Conservation (phyloP, 1,139 yeast species). For the Pichia sp. region DNA sequence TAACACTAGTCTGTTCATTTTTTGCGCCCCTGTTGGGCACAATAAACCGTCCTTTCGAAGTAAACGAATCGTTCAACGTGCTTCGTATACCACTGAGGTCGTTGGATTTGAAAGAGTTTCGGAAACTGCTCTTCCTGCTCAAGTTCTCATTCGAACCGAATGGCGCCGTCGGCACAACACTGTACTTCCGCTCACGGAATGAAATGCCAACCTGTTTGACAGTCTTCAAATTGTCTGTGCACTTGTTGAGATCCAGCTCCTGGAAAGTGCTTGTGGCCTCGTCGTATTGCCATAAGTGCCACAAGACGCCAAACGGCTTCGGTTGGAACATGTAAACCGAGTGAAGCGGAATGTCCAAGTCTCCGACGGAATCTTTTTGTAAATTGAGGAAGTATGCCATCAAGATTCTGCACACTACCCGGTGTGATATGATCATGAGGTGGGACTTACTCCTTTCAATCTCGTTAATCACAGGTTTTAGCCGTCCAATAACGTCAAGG, state of each 20-base stretch:
- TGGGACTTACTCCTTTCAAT: conserved; percentile 90
- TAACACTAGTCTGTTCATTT: not conserved
- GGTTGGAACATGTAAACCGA: conserved; percentile 86
- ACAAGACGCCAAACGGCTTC: conserved; percentile 92
- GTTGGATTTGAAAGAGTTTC: conserved; percentile 3
- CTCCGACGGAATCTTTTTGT: conserved; percentile 79
- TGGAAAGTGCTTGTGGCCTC: conserved; percentile 75
- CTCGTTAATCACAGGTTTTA: conserved; percentile 87
- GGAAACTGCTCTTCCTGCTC: conserved; percentile 12
- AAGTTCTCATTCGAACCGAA: not conserved
- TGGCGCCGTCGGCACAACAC: conserved; percentile 74
- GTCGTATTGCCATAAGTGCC: conserved; percentile 83
- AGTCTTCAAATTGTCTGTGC: conserved; percentile 44
- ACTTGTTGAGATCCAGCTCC: conserved; percentile 64
- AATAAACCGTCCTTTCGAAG: not conserved
- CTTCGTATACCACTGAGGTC: conserved; percentile 1
- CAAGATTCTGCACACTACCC: conserved; percentile 85
- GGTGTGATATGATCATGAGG: conserved; percentile 75
- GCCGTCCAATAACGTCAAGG: conserved; percentile 83
- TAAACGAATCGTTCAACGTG: not conserved
- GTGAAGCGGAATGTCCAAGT: conserved; percentile 88
- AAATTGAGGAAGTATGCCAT: conserved; percentile 86
- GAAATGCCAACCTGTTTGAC: conserved; percentile 64
- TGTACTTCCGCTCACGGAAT: conserved; percentile 61
- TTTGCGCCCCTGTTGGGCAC: not conserved